Conservation (phyloP, 176 grass and related monocot genomes). For the Pharus latifolius region DNA sequence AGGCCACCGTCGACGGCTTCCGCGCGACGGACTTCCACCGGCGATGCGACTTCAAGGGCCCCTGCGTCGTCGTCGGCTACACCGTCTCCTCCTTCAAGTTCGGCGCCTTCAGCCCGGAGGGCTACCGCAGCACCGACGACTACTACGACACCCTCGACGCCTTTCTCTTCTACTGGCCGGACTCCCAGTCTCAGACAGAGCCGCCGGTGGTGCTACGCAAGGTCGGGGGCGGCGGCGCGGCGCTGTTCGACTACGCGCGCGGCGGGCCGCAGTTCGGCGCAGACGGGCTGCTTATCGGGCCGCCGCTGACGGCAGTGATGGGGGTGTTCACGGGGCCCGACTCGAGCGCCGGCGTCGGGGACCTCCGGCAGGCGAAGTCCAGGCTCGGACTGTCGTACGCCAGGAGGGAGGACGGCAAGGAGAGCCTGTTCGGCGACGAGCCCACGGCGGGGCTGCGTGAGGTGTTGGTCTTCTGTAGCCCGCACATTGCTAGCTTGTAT, state of each 20-base stretch:
- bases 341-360: constrained; percentile 56
- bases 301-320: constrained; percentile 83
- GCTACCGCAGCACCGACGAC: constrained; percentile 86
- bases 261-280: constrained; percentile 92
- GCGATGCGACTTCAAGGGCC: constrained; percentile 80
- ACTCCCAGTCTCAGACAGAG: background rate
- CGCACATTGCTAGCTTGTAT: constrained; percentile 70
- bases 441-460: constrained; percentile 35
- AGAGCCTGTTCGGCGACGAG: constrained; percentile 69
- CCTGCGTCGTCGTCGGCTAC: constrained; percentile 68
- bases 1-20: constrained; percentile 66
- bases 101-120: constrained; percentile 84
- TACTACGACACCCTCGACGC: constrained; percentile 83
- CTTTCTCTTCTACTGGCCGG: constrained; percentile 85
- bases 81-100: constrained; percentile 34
- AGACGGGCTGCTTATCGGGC: constrained; percentile 80
- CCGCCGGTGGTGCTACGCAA: constrained; percentile 43
- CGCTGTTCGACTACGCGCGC: constrained; percentile 80
- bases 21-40: constrained; percentile 64
- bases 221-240: constrained; percentile 80
- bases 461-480: constrained; percentile 85
- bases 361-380: constrained; percentile 63
- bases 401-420: constrained; percentile 61
- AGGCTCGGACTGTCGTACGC: constrained; percentile 84
- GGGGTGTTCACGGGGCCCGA: constrained; percentile 81